A percentile compares a stretch with the other conserved stretches of the same genome.
Evolutionary conservation across 75 land plant genomes (phyloP).

Genomic region (Ceratopteris richardii): DNA sequence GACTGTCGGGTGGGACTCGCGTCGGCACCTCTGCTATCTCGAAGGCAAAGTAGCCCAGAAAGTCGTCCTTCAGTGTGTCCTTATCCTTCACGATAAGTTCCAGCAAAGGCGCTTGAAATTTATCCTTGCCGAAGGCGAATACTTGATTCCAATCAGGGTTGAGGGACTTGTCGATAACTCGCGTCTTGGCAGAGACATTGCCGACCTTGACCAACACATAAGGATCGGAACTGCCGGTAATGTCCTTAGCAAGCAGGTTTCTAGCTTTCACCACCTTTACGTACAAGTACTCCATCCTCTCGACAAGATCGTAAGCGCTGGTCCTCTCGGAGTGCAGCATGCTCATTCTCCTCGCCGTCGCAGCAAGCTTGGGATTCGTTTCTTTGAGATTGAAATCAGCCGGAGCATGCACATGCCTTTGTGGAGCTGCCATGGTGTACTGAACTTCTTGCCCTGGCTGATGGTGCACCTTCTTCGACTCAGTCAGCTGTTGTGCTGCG

Average conservation of each 20-base stretch:
- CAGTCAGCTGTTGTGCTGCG: no score
- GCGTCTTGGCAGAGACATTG: not conserved
- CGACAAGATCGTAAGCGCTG: slow-evolving; percentile 58
- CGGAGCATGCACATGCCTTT: no score
- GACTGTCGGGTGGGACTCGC: slow-evolving; percentile 72
- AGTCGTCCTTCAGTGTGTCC: slow-evolving; percentile 58
- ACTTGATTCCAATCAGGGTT: slow-evolving; percentile 68
- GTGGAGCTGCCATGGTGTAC: no score
- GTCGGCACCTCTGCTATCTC: slow-evolving; percentile 51
- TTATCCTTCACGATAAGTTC: slow-evolving; percentile 49
- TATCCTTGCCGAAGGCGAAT: slow-evolving; percentile 47
- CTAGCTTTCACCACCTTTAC: slow-evolving; percentile 64
- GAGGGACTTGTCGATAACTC: slow-evolving; percentile 33
- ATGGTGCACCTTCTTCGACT: no score
- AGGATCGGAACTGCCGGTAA: slow-evolving; percentile 12
- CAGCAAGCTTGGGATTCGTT: slow-evolving; percentile 35
- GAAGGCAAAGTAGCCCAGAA: slow-evolving; percentile 49
- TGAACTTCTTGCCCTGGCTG: no score
- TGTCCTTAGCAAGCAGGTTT: slow-evolving; percentile 7
- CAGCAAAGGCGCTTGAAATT: slow-evolving; percentile 35
- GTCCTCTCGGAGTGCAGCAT: not conserved
- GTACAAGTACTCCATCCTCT: slow-evolving; percentile 66
- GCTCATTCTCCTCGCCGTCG: not conserved
- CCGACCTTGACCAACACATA: slow-evolving; percentile 14
- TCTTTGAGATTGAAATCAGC: slow-evolving; percentile 58